A percentile compares a stretch with the other conserved stretches of the same genome.
Conservation (phyloP, 2,329 filamentous ascomycete species). For the Ploettnerulaceae sp. region DNA sequence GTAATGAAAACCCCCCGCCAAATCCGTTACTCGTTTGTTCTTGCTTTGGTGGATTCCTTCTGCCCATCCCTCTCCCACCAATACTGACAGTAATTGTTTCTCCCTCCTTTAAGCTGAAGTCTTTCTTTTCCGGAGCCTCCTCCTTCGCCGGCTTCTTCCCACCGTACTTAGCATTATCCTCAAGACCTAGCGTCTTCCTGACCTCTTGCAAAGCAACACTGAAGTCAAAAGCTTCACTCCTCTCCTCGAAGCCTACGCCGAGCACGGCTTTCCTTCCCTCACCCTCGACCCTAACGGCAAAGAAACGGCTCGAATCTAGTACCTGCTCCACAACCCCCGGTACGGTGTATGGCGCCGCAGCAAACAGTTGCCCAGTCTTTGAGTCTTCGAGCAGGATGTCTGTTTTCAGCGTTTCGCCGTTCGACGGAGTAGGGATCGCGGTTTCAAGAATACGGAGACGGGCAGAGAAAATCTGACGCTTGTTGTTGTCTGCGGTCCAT, state of each 20-base stretch:
- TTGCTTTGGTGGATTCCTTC: conserved; percentile 22
- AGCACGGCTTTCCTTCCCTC: conserved; percentile 72
- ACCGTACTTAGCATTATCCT: conserved; percentile 37
- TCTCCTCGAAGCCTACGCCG: conserved; percentile 83
- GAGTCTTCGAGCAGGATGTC: conserved; percentile 78
- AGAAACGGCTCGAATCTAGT: conserved; percentile 76
- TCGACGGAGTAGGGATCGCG: conserved; percentile 42
- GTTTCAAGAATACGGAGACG: conserved; percentile 76
- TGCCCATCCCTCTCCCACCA: conserved; percentile 44
- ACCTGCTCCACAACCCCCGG: conserved; percentile 67
- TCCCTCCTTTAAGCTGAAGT: conserved; percentile 83
- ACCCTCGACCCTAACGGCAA: conserved; percentile 75
- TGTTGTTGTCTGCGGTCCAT: conserved; percentile 68
- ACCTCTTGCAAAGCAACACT: conserved; percentile 75
- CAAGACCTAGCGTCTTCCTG: conserved; percentile 62
- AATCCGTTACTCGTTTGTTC: conserved; percentile 25
- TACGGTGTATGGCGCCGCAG: conserved; percentile 72
- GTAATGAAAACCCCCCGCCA: conserved; percentile 61
- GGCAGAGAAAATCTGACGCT: conserved; percentile 78
- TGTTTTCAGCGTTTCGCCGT: conserved; percentile 56
- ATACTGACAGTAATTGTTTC: conserved; percentile 84
- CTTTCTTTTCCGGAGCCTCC: conserved; percentile 51
- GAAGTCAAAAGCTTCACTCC: conserved; percentile 82
- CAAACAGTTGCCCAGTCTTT: conserved; percentile 69
- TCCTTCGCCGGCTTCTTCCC: conserved; percentile 32